A percentile compares a stretch with the other conserved stretches of the same genome.
phyloP scores from a whole-genome alignment of 495 filamentous ascomycete genomes.

The Rhizodiscina lignyota region DNA sequence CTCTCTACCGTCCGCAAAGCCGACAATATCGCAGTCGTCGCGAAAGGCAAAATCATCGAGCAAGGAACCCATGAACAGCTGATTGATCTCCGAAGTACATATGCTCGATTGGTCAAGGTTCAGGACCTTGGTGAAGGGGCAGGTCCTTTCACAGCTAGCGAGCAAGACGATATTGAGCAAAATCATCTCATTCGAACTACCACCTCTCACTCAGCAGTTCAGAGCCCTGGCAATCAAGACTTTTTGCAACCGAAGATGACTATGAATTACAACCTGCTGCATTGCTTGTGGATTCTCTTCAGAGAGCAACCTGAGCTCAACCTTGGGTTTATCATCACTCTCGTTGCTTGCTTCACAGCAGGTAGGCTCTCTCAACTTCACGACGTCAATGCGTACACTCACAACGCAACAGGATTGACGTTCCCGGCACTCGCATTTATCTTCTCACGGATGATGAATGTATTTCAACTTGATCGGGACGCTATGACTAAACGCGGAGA shows the following conservation, averaged over 20 bases:
- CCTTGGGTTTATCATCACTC: constrained; percentile 2
- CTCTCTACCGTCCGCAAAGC: constrained; percentile 33
- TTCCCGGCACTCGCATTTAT: constrained; percentile 20
- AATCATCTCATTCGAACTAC: constrained; percentile 1
- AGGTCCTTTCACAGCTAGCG: too few species aligned
- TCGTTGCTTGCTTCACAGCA: constrained; percentile 3
- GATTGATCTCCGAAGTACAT: constrained; percentile 10
- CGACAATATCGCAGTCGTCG: constrained; percentile 35
- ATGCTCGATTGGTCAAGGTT: constrained; percentile 10
- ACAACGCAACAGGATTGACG: too few species aligned
- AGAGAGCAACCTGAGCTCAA: constrained; percentile 5
- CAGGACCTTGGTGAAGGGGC: constrained; percentile 10
- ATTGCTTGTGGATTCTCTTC: constrained; percentile 8
- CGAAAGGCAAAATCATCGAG: constrained; percentile 26
- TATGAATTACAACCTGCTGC: constrained; percentile 5
- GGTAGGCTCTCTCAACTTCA: too few species aligned
- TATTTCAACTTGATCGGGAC: constrained; percentile 7
- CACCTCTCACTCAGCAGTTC: constrained; percentile 4
- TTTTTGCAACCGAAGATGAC: background rate
- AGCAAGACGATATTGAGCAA: background rate
- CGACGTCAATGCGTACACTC: too few species aligned
- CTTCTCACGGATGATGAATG: constrained; percentile 14
- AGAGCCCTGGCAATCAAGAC: constrained; percentile 5
- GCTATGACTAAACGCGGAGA: constrained; percentile 7
- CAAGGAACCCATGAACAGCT: constrained; percentile 16